A percentile compares a stretch with the other conserved stretches of the same genome.
Conservation (phyloP, 2,329 filamentous ascomycete genomes). For the Trichoderma koningiopsis region DNA sequence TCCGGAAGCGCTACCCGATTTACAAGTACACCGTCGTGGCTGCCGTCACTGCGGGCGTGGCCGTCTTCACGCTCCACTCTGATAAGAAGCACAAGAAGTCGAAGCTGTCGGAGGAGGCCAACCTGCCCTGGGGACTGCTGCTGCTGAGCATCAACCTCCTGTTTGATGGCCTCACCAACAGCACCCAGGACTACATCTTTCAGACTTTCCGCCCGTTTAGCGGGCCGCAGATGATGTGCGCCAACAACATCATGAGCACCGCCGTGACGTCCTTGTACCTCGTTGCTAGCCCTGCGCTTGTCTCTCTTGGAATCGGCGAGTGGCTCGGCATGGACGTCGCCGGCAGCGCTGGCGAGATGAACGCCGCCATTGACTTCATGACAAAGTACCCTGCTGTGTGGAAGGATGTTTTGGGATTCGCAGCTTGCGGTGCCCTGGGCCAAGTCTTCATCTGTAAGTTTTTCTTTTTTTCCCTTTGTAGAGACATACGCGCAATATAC, state of each 20-base stretch:
- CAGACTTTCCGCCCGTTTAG: conserved; percentile 74
- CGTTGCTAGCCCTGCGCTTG: conserved; percentile 76
- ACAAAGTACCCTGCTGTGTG: conserved; percentile 77
- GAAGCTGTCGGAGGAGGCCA: conserved; percentile 52
- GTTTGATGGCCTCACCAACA: conserved; percentile 95
- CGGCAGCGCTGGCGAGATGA: conserved; percentile 73
- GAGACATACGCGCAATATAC: neutral
- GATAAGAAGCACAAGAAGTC: conserved; percentile 58
- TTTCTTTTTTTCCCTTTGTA: neutral
- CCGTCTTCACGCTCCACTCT: conserved; percentile 89
- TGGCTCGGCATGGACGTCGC: conserved; percentile 68
- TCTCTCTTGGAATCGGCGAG: conserved; percentile 63
- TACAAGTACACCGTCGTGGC: conserved; percentile 96
- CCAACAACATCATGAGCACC: conserved; percentile 87
- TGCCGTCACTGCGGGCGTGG: conserved; percentile 87
- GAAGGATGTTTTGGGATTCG: conserved; percentile 87
- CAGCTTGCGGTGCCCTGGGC: conserved; percentile 85
- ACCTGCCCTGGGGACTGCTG: conserved; percentile 76
- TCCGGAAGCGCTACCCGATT: conserved; percentile 83
- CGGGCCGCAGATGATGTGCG: conserved; percentile 99
- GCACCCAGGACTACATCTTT: conserved; percentile 95
- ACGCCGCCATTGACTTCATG: conserved; percentile 79
- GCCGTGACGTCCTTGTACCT: conserved; percentile 76
- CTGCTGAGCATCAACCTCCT: conserved; percentile 87
- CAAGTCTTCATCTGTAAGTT: conserved; percentile 89